These are phyloP conservation scores for Dioszegia crocea DNA, from an alignment of 768 basidiomycete genomes.

Conservation along the genomic window DNA sequence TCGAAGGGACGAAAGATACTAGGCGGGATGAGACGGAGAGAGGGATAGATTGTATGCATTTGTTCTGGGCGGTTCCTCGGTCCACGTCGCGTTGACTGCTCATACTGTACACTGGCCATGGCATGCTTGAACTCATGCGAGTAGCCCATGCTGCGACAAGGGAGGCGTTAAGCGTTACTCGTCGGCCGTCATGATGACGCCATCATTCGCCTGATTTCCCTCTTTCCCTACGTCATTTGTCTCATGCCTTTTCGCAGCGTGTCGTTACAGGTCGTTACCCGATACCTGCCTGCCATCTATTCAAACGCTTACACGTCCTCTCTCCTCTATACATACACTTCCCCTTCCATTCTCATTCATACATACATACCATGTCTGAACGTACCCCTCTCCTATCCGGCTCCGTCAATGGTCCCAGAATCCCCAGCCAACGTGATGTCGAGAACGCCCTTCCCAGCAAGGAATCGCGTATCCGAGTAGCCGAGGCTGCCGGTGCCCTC, in stretches of 20 bases:
- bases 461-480: conserved; percentile 39
- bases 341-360: neutral
- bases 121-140: no score
- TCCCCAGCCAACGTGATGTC: conserved; percentile 36
- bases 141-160: no score
- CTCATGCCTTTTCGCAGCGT: no score
- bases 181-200: no score
- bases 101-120: no score
- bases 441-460: conserved; percentile 37
- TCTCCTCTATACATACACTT: neutral
- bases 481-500: conserved; percentile 43
- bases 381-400: conserved; percentile 32
- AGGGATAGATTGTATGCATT: neutral
- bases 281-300: no score
- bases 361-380: conserved; percentile 20
- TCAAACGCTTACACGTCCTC: neutral
- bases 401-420: conserved; percentile 18
- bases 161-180: no score
- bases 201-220: no score
- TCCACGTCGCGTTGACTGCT: no score
- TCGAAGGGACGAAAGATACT: conserved; percentile 26
- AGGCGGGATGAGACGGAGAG: conserved; percentile 23
- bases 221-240: no score
- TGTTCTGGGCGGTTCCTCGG: neutral
- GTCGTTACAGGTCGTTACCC: no score